phyloP scores from a whole-genome alignment of 441 rosid species.

The Gossypium davidsonii region DNA sequence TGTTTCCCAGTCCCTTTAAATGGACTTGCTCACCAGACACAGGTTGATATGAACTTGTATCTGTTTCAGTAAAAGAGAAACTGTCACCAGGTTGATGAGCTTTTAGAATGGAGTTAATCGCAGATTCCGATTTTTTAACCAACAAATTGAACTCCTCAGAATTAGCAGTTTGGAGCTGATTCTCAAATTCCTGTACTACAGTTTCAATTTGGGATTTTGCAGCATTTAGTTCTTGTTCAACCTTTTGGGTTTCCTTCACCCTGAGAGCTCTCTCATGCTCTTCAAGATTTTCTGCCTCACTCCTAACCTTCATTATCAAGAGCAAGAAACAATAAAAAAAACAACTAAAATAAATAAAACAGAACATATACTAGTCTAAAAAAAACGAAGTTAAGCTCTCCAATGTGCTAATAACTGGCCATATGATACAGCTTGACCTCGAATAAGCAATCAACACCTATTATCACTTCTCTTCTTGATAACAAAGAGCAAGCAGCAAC shows the following conservation, averaged over 20 bases:
- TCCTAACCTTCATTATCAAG: conserved; percentile 46
- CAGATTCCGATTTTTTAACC: conserved; percentile 54
- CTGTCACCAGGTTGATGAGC: conserved; percentile 38
- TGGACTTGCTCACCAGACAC: conserved; percentile 64
- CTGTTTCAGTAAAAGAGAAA: conserved; percentile 26
- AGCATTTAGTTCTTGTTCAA: conserved; percentile 48
- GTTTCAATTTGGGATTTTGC: conserved; percentile 46
- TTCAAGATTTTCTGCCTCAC: conserved; percentile 66
- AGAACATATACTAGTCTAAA: background rate
- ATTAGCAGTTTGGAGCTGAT: conserved; percentile 35
- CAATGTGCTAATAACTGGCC: background rate
- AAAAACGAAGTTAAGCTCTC: background rate
- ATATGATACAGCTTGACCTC: background rate
- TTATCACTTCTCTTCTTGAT: background rate
- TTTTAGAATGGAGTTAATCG: conserved; percentile 57
- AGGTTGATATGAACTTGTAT: conserved; percentile 35
- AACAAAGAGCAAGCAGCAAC: conserved; percentile 2
- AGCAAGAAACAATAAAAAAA: conserved; percentile 5
- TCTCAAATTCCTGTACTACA: conserved; percentile 50
- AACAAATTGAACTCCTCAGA: conserved; percentile 52
- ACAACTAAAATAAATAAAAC: background rate
- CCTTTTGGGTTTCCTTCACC: conserved; percentile 51
- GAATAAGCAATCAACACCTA: background rate
- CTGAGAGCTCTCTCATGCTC: conserved; percentile 46
- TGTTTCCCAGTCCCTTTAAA: conserved; percentile 64